Conservation (phyloP, 192 early-diverging fungal genomes). For the Ambispora gerdemannii region DNA sequence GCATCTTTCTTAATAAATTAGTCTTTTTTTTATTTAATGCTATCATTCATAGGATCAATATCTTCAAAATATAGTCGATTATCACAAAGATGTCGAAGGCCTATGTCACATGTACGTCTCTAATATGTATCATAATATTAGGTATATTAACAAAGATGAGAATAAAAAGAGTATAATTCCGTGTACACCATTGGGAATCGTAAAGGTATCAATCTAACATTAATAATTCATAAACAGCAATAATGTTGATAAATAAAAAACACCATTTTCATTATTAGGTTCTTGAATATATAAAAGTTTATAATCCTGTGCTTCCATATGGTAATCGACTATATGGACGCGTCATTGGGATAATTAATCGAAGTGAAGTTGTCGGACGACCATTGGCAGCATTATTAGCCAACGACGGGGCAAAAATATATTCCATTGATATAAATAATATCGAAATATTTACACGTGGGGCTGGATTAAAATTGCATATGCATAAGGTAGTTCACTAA, state of each 20-base stretch:
- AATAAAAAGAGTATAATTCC: conserved; percentile 95
- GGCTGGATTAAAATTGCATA: conserved; percentile 58
- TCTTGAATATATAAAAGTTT: conserved; percentile 93
- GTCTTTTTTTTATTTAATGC: neutral
- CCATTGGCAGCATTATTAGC: conserved; percentile 95
- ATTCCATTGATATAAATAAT: conserved; percentile 89
- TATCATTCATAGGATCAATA: conserved; percentile 70
- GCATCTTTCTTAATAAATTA: neutral
- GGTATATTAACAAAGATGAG: conserved; percentile 77
- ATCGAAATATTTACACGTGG: conserved; percentile 78
- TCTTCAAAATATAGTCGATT: conserved; percentile 86
- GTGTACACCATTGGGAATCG: conserved; percentile 95
- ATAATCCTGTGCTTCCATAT: conserved; percentile 82
- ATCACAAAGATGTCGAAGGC: conserved; percentile 94
- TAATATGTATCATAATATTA: conserved; percentile 96
- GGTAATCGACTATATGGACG: conserved; percentile 94
- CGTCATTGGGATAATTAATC: conserved; percentile 91
- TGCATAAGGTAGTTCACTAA: conserved; percentile 54
- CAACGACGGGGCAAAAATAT: conserved; percentile 98
- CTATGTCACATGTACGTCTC: conserved; percentile 91
- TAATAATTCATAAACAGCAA: too few species aligned
- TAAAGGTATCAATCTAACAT: conserved; percentile 72
- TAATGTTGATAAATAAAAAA: too few species aligned
- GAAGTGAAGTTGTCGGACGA: conserved; percentile 95
- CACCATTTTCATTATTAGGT: conserved; percentile 58